Evolutionary conservation across 495 filamentous ascomycete genomes (phyloP), one percentile per base, ranked within the genome.

Genomic region (Xylaria acuta): DNA sequence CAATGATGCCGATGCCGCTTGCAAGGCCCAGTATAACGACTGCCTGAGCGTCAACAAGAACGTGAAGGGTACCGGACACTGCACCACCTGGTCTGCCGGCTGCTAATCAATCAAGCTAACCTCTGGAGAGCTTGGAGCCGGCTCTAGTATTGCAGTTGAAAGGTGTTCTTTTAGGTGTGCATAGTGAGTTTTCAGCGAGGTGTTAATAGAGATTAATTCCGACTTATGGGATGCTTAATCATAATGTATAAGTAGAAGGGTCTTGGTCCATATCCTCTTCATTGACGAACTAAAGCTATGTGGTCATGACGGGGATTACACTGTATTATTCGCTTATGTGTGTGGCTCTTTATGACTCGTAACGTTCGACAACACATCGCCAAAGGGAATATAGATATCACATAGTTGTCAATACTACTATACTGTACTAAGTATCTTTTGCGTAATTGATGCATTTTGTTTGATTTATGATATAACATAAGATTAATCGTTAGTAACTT

Each of bases 21-120:
- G 84, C 73, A 68, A 73, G 40, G 75, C 76, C 66, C 84, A 86
- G 76, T 80, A 84, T 64, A 53, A 63, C 1, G 83, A 84, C 68
- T 86, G 84, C 60, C 72, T 84, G 62, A 27, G 14, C 14, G 67
- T 68, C 8, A 84, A 84, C 67, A 72, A 69, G 36, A 70, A 73
- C 11, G 72, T 78, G 12, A 72, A 73, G 36, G 71, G 49, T 20
- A 60, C 63, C 38, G 62, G 69, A 47, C 73, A 73, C n/a, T 70
- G 72, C 70, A 64, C 16, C 30, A 72, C 69, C 8, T 71, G 69
- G 69, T 8, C 6, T 20, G 54, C 49, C 25, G 27, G 25, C 38
- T 71, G 69, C 45, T 58, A 2, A 34, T 53, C 11, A 38, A 20
- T 11, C 6, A 18, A 16, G 20, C 11, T 22, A 12, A 36, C 9